Percentiles rank a stretch among this genome's conserved stretches.
These are phyloP conservation scores for Raphanus sativus DNA, from an alignment of 345 rosid genomes.

Conservation along the genomic window DNA sequence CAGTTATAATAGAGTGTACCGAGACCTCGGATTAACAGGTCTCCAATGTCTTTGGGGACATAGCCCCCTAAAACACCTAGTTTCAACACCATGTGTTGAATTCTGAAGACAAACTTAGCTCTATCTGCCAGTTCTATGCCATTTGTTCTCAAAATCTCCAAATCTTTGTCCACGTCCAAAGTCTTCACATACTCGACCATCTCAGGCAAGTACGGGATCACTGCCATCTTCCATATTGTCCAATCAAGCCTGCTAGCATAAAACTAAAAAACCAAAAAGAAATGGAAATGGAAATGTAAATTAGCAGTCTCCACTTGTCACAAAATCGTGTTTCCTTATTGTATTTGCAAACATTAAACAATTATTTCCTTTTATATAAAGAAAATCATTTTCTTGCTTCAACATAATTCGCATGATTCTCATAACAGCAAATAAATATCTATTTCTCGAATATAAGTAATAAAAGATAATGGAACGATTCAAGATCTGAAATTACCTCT, in stretches of 20 bases:
- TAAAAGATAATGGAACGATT: neutral
- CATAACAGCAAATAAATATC: neutral
- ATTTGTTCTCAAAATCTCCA: neutral
- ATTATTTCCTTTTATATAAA: too few relatives aligned
- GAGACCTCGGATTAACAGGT: neutral
- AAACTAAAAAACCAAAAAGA: neutral
- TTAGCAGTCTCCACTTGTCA: neutral
- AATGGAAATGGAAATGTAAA: neutral
- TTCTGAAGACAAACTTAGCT: neutral
- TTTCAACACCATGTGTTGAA: neutral
- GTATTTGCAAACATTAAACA: too few relatives aligned
- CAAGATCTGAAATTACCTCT: neutral
- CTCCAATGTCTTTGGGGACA: neutral
- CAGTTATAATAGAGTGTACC: neutral
- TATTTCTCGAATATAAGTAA: neutral
- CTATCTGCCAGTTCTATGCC: neutral
- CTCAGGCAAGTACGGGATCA: neutral
- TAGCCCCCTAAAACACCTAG: neutral
- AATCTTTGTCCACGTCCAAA: neutral
- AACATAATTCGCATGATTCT: neutral
- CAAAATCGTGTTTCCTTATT: neutral
- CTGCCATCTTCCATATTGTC: neutral
- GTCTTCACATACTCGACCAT: neutral
- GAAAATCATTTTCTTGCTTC: too few relatives aligned
- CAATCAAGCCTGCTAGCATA: neutral